Evolutionary conservation across 1,284 basidiomycete genomes (phyloP), one percentile per base, ranked within the genome.

Genomic region (Pyrrhoderma lamaoense): DNA sequence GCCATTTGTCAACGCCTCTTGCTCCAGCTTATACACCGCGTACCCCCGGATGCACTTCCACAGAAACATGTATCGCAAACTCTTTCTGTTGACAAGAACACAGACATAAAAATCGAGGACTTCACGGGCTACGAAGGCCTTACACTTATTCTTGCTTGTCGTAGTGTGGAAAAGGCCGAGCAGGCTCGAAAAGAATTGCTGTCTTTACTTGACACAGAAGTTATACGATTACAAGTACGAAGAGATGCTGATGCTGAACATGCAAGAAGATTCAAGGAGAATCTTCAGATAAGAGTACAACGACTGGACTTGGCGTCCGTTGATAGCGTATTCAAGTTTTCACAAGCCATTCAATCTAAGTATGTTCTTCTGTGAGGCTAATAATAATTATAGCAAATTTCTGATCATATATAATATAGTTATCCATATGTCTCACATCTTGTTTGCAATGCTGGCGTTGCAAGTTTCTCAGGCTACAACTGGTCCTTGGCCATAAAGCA

Each of bases 1-100:
- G 90, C 88, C 1, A 84, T 90, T 45, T 93, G 90, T 67, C 80
- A 87, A 54, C 82, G 89, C 47, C 76, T 95, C 5, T 73, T 94
- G 44, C 66, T 73, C 56, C 84, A 90, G 61, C 72, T 93, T 18
- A 79, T 79, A 3, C 69, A 72, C 23, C 62, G 63, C 14, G 61
- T 60, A 44, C 79, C 76, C 1, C 64, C 70, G 14, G 82, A 85
- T 60, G 71, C 75, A 0, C 61, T 63, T 11, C 76, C 79, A 0
- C 70, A 73, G 55, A 62, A 65, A 42, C 59, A 58, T 38, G 54
- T 53, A 50, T 47, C 54, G 14, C 47, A 34, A 11, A 23, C 52
- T n/a, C 21, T 49, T 3, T 46, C 31, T 27, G 43, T 40, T 13
- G 36, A 42, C 19, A 25, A 40, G n/a, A 22, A 31, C 27, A 31